Percentiles rank a stretch among this genome's conserved stretches.
phyloP scores from a whole-genome alignment of 164 flowering plant genomes.

The Berberis thunbergii region DNA sequence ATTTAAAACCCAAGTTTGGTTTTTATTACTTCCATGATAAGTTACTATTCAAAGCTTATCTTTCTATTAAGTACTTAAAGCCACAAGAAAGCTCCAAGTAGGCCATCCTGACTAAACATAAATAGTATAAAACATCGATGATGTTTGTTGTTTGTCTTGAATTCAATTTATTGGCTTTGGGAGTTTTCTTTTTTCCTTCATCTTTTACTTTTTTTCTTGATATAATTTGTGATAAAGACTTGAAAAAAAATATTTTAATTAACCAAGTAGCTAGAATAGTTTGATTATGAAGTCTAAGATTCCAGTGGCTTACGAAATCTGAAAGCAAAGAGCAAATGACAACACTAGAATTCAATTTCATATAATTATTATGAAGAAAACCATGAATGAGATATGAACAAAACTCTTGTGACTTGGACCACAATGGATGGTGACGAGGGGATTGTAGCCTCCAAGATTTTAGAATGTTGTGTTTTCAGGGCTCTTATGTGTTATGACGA shows the following conservation, averaged over 20 bases:
- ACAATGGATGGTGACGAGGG: too few species aligned
- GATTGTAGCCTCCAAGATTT: too few species aligned
- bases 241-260: too few species aligned
- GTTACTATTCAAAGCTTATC: slow-evolving; percentile 12
- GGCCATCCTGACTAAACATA: slow-evolving; percentile 4
- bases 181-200: background rate
- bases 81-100: slow-evolving; percentile 13
- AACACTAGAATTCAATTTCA: background rate
- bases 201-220: background rate
- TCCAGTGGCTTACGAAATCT: background rate
- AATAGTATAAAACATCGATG: slow-evolving; percentile 8
- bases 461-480: too few species aligned
- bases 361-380: background rate
- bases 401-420: too few species aligned
- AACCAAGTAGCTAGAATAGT: background rate
- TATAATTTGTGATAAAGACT: too few species aligned
- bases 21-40: slow-evolving; percentile 6
- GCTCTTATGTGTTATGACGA: too few species aligned
- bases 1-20: slow-evolving; percentile 1
- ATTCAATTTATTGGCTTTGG: background rate
- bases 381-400: too few species aligned
- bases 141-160: background rate
- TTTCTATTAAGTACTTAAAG: slow-evolving; percentile 1
- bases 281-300: slow-evolving; percentile 14
- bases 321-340: slow-evolving; percentile 2